Conservation (phyloP, 1,139 yeast species). For the Protomyces arabidopsidicola region DNA sequence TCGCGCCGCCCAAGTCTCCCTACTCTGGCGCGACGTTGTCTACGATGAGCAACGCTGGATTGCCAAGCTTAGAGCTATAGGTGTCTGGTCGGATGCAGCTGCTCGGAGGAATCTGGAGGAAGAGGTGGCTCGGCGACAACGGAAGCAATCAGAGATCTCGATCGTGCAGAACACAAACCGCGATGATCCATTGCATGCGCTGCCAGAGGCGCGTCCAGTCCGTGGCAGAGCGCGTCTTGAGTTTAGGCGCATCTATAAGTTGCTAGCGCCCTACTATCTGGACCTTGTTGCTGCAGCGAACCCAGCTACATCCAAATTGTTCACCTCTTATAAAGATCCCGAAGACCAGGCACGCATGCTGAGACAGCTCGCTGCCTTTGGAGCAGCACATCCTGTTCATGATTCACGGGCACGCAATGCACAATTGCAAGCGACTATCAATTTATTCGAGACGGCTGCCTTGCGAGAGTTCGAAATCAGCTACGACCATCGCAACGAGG, state of each 20-base stretch:
- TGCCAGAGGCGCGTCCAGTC: conserved; percentile 38
- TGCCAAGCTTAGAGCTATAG: conserved; percentile 48
- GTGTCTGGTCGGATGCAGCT: conserved; percentile 45
- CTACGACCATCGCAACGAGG: conserved; percentile 50
- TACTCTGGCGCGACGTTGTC: conserved; percentile 40
- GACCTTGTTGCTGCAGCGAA: conserved; percentile 50
- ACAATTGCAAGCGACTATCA: conserved; percentile 56
- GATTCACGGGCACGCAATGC: conserved; percentile 42
- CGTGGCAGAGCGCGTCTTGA: conserved; percentile 47
- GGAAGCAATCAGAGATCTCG: conserved; percentile 15
- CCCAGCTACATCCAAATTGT: conserved; percentile 47
- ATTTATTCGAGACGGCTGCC: conserved; percentile 68
- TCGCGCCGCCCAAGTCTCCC: conserved; percentile 39
- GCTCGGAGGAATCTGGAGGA: conserved; percentile 30
- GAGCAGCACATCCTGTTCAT: conserved; percentile 42
- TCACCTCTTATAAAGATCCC: conserved; percentile 45
- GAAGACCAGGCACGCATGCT: conserved; percentile 35
- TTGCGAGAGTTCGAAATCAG: conserved; percentile 63
- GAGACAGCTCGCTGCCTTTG: conserved; percentile 38
- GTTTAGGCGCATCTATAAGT: conserved; percentile 46
- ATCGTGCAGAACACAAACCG: conserved; percentile 31
- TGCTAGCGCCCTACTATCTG: conserved; percentile 47
- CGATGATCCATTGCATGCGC: background rate
- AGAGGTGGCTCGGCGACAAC: conserved; percentile 31
- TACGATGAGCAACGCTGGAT: conserved; percentile 49